A percentile compares a stretch with the other conserved stretches of the same genome.
phyloP scores from a whole-genome alignment of 164 flowering plant species.

The Akebia trifoliata region DNA sequence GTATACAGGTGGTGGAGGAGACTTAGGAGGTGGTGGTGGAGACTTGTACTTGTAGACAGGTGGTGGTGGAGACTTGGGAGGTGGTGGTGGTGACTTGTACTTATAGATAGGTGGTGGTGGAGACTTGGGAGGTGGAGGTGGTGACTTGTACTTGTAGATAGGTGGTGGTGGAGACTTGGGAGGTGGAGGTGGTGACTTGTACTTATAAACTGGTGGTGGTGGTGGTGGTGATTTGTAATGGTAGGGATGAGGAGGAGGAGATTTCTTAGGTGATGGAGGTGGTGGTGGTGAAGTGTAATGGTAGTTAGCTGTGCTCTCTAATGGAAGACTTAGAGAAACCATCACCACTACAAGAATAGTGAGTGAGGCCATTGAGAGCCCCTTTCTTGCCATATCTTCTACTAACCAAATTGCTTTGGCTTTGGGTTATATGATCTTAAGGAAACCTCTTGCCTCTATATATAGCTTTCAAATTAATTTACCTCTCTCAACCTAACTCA shows the following conservation, averaged over 20 bases:
- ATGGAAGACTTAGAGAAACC: slow-evolving; percentile 8
- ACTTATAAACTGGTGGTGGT: too few relatives aligned
- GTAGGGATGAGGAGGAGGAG: too few relatives aligned
- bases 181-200: too few relatives aligned
- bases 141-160: too few relatives aligned
- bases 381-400: not conserved
- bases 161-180: too few relatives aligned
- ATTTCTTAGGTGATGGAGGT: too few relatives aligned
- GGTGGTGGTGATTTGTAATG: too few relatives aligned
- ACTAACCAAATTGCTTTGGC: not conserved
- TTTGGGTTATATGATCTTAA: not conserved
- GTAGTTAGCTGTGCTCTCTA: slow-evolving; percentile 3
- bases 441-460: not conserved
- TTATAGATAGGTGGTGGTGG: slow-evolving; percentile 13
- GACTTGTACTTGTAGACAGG: slow-evolving; percentile 12
- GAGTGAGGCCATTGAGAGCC: slow-evolving; percentile 8
- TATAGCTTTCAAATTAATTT: not conserved
- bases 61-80: slow-evolving; percentile 11
- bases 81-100: slow-evolving; percentile 11
- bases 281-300: slow-evolving; percentile 3
- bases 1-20: slow-evolving; percentile 5
- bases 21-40: slow-evolving; percentile 9
- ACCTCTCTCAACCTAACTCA: too few relatives aligned
- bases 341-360: slow-evolving; percentile 7
- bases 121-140: slow-evolving; percentile 14